Conservation (phyloP, 768 basidiomycete species). For the Leccinum fibrillosum region DNA sequence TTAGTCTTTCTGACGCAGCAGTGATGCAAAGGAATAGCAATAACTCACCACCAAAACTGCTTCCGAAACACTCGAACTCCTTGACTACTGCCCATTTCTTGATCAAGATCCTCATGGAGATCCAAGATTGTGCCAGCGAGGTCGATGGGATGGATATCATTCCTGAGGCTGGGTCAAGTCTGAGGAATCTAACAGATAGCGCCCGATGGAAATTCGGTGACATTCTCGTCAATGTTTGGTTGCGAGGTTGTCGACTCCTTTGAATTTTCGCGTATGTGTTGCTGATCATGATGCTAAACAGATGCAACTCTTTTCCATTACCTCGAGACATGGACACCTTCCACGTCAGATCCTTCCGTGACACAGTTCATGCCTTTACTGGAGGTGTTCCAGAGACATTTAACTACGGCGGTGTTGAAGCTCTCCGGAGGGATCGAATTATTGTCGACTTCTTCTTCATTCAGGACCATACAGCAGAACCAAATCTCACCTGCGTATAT, state of each 20-base stretch:
- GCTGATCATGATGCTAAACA: conserved; percentile 31
- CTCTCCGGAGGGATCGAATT: conserved; percentile 75
- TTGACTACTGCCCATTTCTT: conserved; percentile 82
- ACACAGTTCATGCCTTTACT: conserved; percentile 77
- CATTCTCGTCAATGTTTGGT: conserved; percentile 73
- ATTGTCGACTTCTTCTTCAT: conserved; percentile 42
- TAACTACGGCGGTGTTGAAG: conserved; percentile 73
- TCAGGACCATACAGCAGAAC: conserved; percentile 56
- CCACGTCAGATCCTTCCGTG: conserved; percentile 56
- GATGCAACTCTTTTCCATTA: conserved; percentile 81
- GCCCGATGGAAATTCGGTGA: conserved; percentile 88
- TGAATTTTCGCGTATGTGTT: neutral
- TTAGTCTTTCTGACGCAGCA: conserved; percentile 75
- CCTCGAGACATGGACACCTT: conserved; percentile 83
- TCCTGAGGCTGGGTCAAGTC: conserved; percentile 60
- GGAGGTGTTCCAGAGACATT: conserved; percentile 76
- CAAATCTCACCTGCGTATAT: conserved; percentile 61
- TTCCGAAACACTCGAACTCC: conserved; percentile 78
- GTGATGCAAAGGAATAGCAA: conserved; percentile 50
- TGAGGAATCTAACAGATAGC: conserved; percentile 77
- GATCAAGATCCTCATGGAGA: conserved; percentile 74
- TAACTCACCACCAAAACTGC: conserved; percentile 42
- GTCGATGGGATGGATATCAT: conserved; percentile 77
- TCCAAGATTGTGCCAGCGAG: conserved; percentile 85
- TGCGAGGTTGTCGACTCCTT: conserved; percentile 57